Evolutionary conservation across 805 yeast species (phyloP), one percentile per base, ranked within the genome.

Genomic region (Candida dendrica): DNA sequence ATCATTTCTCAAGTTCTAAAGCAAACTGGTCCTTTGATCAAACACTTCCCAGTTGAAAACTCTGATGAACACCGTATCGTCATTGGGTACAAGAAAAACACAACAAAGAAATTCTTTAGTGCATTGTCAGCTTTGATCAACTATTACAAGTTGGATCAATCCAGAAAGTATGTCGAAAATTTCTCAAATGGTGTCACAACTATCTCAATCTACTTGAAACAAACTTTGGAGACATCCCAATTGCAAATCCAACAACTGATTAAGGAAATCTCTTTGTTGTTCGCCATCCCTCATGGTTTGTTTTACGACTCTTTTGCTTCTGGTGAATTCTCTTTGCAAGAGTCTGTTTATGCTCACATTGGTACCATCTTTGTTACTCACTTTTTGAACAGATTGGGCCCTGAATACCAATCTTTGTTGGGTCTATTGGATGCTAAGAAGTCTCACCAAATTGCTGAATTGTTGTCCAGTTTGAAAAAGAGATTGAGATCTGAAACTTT

Each of bases 91-190:
- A 84, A 81, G 53, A 89, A 84, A 60, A 79, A 81, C 48, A 72
- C 95, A 20, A 82, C 97, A 11, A 83, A 93, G 37, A 82, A 88
- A 51, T 91, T 84, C 69, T 87, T 82, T 63, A 79, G 95, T 30
- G 95, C 97, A 17, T 72, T 91, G 47, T 75, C 87, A 39, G 84
- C 90, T 48, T 73, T 91, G 61, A 90, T 90, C 55, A 84, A 84
- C 60, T 93, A 88, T 71, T 91, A 91, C 66, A 84, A 88, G 48
- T 74, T 93, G 52, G 75, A 78, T 37, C 79, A 90, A 45, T 80
- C 93, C 39, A 79, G 96, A 63, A 89, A 89, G 66, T 93, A 90
- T 60, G 89, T 93, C 44, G 98, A 91, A 64, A 93, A 90, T 61
- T 93, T 91, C 61, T 72, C 90, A 50, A 88, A 90, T 59, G 96